phyloP scores from a whole-genome alignment of 75 land plant species.

The Ceratopteris richardii region DNA sequence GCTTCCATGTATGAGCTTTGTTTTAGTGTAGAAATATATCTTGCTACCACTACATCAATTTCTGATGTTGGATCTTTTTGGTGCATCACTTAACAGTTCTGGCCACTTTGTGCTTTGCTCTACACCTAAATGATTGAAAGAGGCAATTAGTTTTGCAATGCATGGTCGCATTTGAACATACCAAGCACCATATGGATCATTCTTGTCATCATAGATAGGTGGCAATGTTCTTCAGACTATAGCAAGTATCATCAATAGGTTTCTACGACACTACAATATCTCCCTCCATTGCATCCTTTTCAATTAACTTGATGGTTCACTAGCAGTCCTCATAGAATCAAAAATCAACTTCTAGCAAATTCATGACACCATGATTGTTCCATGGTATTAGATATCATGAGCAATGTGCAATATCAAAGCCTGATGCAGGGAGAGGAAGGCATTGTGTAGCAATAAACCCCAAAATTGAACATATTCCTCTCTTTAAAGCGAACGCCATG shows the following conservation, averaged over 20 bases:
- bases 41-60: too few relatives aligned
- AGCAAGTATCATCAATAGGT: slow-evolving; percentile 30
- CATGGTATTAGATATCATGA: too few relatives aligned
- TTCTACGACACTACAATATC: slow-evolving; percentile 34
- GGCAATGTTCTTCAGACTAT: slow-evolving; percentile 24
- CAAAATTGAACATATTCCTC: too few relatives aligned
- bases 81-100: slow-evolving; percentile 18
- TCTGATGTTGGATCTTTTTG: too few relatives aligned
- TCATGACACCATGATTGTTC: too few relatives aligned
- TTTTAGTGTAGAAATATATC: too few relatives aligned
- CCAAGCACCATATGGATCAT: slow-evolving; percentile 48
- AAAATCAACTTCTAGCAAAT: slow-evolving; percentile 42
- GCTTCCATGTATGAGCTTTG: too few relatives aligned
- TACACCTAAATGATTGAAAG: slow-evolving; percentile 24
- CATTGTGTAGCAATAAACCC: too few relatives aligned
- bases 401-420: too few relatives aligned
- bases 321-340: slow-evolving; percentile 68
- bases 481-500: too few relatives aligned
- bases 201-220: slow-evolving; percentile 41
- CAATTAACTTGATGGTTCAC: slow-evolving; percentile 31
- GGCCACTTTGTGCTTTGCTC: slow-evolving; percentile 39
- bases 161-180: slow-evolving; percentile 48
- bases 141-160: slow-evolving; percentile 1
- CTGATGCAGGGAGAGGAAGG: too few relatives aligned
- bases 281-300: slow-evolving; percentile 31